These are phyloP conservation scores for Coccomyxa sp. DNA, from an alignment of 139 green algal species.

Conservation along the genomic window DNA sequence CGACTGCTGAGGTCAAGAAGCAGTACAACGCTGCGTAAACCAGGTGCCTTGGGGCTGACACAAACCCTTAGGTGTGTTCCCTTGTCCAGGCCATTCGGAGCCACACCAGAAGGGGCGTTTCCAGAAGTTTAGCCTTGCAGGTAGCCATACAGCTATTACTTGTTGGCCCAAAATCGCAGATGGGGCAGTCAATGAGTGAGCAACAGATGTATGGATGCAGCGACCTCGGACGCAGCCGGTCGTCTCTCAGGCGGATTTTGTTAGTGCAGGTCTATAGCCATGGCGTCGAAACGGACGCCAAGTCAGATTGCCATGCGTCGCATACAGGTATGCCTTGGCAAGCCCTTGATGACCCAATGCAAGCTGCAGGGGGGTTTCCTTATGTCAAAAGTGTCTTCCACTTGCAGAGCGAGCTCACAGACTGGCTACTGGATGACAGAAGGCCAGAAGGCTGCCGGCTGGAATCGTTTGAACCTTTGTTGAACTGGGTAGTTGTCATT, in stretches of 20 bases:
- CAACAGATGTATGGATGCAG: background rate
- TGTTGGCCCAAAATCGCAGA: background rate
- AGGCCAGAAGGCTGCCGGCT: slow-evolving; percentile 69
- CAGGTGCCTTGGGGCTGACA: too few species aligned
- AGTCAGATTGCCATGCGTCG: background rate
- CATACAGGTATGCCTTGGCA: background rate
- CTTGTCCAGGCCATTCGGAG: too few species aligned
- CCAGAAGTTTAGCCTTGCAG: background rate
- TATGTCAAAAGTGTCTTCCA: background rate
- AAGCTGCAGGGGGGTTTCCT: background rate
- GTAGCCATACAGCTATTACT: background rate
- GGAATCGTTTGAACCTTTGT: slow-evolving; percentile 69
- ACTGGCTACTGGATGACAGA: slow-evolving; percentile 61
- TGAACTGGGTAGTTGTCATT: slow-evolving; percentile 65
- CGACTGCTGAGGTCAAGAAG: too few species aligned
- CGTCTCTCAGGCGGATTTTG: background rate
- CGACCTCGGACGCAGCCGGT: background rate
- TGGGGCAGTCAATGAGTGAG: background rate
- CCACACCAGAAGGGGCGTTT: too few species aligned
- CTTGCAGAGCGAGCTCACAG: slow-evolving; percentile 76
- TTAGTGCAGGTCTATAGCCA: background rate
- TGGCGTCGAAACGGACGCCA: background rate
- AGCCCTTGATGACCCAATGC: background rate
- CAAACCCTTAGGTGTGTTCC: too few species aligned
- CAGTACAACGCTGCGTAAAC: too few species aligned